Base-by-base conservation (phyloP, 2,329 filamentous ascomycete genomes). In the Stagonosporopsis tanaceti region DNA sequence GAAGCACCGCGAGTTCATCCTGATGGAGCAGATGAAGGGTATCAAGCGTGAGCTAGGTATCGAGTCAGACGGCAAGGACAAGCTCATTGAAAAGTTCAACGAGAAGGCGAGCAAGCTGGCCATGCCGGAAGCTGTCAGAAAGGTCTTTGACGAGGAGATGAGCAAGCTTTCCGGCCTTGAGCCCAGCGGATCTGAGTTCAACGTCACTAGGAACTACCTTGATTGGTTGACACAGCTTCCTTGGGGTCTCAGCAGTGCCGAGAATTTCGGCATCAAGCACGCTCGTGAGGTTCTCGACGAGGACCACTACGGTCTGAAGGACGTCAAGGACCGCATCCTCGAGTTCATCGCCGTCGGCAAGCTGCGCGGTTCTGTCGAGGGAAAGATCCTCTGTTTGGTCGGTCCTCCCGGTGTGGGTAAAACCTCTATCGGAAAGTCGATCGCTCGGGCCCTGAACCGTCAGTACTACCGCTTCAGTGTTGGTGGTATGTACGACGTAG, bases 1-100 rank as follows among this genome's bases (percentile, higher is more conserved):
- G 80, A 89, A 94, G 28, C 95, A 99, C 76, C 88, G 95, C 50
- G 95, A 99, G 74, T 99, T 98, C 80, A 98, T 93, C 91, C 82
- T 99, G 44, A 96, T 97, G 92, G 95, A 99, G 78, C 96, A 99
- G 77, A 97, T 99, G 93, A 98, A 98, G 82, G 95, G 93, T 25
- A 99, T 99, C 72, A 90, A 92, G 57, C 87, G 95, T 57, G 95
- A 99, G 78, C 86, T 99, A 46, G 95, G 96, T 22, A 92, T 99
- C 50, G 96, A 99, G 76, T 96, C 92, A 6, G 95, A 99, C 72
- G 95, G 96, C 63, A 99, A 98, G 79, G 95, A 99, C 72, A 98
- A 98, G 80, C 84, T 99, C 12, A 91, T 99, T 1, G 95, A 98
- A 76, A 96, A 91, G 76, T 99, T 99, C 82, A 95, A 92, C 78